Evolutionary conservation across 2,329 filamentous ascomycete genomes (phyloP), one percentile per base, ranked within the genome.

Genomic region (Beauveria scarabaeidicola): DNA sequence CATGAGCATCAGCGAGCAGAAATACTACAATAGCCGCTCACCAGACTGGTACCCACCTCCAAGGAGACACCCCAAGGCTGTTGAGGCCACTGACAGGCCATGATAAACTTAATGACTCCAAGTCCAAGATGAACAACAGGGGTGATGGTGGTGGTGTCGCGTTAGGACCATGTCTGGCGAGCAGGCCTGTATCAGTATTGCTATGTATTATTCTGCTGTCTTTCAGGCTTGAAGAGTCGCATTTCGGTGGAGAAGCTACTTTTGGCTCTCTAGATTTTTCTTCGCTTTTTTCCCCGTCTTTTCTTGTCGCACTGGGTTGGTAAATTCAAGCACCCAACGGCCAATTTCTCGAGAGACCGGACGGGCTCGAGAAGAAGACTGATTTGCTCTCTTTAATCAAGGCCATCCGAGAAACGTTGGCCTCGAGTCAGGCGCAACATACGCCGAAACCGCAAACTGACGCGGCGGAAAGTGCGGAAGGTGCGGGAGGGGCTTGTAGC

Each of bases 1-100:
- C 55, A 58, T 58, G 55, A 58, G 55, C 36, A 43, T 51, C 55
- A 51, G 46, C 55, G 44, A 51, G 55, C 55, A 58, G 55, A 51
- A 25, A 58, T 51, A 15, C 46, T 50, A 46, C 46, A 51, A 58
- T 58, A 58, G 46, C 55, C 55, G 55, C 55, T 58, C 32, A 43
- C 36, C 7, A 11, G 36, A 44, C 36, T 17, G 13, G 44, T 58
- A 41, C 36, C 55, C 55, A 58, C 55, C 46, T 21, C 25, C 5
- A 29, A 51, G 46, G 43, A 29, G 23, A 47, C 17, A 27, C 36
- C 44, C 55, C 44, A 58, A 47, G 52, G 29, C 41, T 40, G 29
- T 29, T 21, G 32, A 48, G 43, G 44, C 43, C 19, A 48, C 38
- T 29, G 9, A 21, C 21, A n/a, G 32, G 50, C 25, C 10, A 23